Percentiles rank a stretch among this genome's conserved stretches.
phyloP scores from a whole-genome alignment of 1,284 basidiomycete genomes.

The Fomes fomentarius region DNA sequence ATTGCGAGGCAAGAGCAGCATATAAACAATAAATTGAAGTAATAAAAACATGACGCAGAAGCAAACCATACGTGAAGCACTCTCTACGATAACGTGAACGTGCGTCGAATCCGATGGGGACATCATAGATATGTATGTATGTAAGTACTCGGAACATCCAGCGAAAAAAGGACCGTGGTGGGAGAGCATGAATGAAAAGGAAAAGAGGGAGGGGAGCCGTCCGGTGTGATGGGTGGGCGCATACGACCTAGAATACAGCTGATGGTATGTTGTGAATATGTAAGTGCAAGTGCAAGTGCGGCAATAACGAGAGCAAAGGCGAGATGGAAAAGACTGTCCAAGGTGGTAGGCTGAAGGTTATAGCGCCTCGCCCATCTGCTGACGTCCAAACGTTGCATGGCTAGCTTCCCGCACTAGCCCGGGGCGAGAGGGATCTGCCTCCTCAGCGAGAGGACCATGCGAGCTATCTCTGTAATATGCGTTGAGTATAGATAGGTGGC shows the following conservation, averaged over 20 bases:
- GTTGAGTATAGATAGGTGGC: conserved; percentile 27
- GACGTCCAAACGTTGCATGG: conserved; percentile 29
- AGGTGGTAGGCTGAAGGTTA: conserved; percentile 6
- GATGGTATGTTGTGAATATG: neutral
- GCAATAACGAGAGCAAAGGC: neutral
- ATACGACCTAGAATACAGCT: conserved; percentile 9
- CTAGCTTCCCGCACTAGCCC: conserved; percentile 30
- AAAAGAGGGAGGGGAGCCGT: conserved; percentile 1
- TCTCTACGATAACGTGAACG: neutral
- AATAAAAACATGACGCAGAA: conserved; percentile 19
- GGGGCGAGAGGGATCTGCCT: conserved; percentile 14
- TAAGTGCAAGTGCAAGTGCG: too few species aligned
- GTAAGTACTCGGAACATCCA: conserved; percentile 3
- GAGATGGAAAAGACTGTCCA: neutral
- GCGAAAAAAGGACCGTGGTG: conserved; percentile 13
- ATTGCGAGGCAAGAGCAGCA: neutral
- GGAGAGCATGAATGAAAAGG: neutral
- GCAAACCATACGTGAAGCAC: neutral
- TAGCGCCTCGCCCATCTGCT: conserved; percentile 33
- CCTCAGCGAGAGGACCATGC: conserved; percentile 16
- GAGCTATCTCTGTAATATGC: conserved; percentile 26
- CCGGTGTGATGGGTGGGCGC: too few species aligned
- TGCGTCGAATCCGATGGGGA: neutral
- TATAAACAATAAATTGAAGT: conserved; percentile 21
- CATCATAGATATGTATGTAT: conserved; percentile 1